phyloP scores from a whole-genome alignment of 2,329 filamentous ascomycete genomes.

The Ustilaginoidea virens region DNA sequence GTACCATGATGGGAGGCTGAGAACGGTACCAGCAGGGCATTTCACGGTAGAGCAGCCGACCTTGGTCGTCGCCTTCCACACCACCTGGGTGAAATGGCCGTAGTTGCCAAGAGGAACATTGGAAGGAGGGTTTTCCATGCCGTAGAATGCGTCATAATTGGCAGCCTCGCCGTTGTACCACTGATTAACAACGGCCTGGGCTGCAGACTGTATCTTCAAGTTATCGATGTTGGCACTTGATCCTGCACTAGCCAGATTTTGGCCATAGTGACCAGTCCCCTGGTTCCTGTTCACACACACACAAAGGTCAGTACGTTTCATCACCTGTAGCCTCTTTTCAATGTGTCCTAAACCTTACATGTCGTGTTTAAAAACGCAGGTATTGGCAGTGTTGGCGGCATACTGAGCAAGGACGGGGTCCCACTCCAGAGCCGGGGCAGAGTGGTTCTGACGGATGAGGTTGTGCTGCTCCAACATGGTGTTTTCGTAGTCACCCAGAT shows the following conservation, averaged over 20 bases:
- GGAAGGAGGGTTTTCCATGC: conserved; percentile 36
- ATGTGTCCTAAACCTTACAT: conserved; percentile 37
- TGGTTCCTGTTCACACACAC: conserved; percentile 28
- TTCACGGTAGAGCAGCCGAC: conserved; percentile 53
- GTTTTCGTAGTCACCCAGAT: conserved; percentile 15
- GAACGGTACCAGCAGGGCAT: conserved; percentile 36
- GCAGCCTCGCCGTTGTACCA: conserved; percentile 77
- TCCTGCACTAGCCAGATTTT: conserved; percentile 69
- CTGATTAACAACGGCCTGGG: conserved; percentile 56
- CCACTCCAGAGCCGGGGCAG: conserved; percentile 50
- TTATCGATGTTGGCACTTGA: conserved; percentile 20
- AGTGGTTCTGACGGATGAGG: conserved; percentile 71
- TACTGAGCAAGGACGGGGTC: conserved; percentile 44
- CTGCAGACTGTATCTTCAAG: conserved; percentile 37
- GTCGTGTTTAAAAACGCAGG: conserved; percentile 62
- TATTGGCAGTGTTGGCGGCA: conserved; percentile 46
- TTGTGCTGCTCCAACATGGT: conserved; percentile 63
- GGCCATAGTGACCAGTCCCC: conserved; percentile 57
- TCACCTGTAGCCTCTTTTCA: no score
- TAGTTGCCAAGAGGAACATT: conserved; percentile 47
- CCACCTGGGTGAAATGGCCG: conserved; percentile 37
- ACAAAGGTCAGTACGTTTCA: no score
- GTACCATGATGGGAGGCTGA: conserved; percentile 44
- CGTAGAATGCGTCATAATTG: conserved; percentile 42
- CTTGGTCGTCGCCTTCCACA: conserved; percentile 23